Percentiles rank a stretch among this genome's conserved stretches.
Evolutionary conservation across 1,139 yeast genomes (phyloP).

Genomic region (Candida tunisiensis): DNA sequence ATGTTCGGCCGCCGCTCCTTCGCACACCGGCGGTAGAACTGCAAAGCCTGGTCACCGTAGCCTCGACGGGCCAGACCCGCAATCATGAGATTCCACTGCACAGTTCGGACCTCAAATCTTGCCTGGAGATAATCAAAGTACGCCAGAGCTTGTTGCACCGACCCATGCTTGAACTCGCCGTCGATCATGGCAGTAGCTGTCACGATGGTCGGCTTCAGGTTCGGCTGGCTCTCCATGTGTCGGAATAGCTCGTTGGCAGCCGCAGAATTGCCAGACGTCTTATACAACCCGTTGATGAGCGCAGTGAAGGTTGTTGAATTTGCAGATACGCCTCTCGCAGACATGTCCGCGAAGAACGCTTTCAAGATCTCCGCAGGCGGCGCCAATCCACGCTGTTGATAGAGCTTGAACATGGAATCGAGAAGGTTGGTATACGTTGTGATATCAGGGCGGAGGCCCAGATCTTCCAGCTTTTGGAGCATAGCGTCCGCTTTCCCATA

Average conservation of each 20-base stretch:
- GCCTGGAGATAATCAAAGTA: conserved; percentile 31
- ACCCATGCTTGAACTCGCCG: conserved; percentile 38
- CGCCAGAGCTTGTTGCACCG: conserved; percentile 28
- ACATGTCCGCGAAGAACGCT: conserved; percentile 28
- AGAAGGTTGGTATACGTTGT: conserved; percentile 52
- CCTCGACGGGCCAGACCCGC: neutral
- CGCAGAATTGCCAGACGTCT: conserved; percentile 27
- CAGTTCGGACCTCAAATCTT: neutral
- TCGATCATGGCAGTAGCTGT: conserved; percentile 42
- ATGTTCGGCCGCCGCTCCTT: neutral
- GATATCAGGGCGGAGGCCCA: conserved; percentile 38
- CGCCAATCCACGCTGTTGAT: conserved; percentile 27
- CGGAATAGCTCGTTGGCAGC: conserved; percentile 39
- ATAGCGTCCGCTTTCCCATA: conserved; percentile 20
- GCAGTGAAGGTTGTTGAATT: conserved; percentile 37
- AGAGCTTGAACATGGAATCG: conserved; percentile 35
- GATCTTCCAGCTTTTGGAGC: conserved; percentile 19
- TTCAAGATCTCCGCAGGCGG: conserved; percentile 26
- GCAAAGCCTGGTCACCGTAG: neutral
- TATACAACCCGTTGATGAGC: conserved; percentile 39
- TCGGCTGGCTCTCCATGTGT: conserved; percentile 23
- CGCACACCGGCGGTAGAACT: neutral
- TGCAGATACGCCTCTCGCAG: conserved; percentile 24
- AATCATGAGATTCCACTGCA: neutral
- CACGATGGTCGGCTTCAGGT: conserved; percentile 20